These are phyloP conservation scores for Tarenaya hassleriana DNA, from an alignment of 345 rosid genomes.

Conservation along the genomic window DNA sequence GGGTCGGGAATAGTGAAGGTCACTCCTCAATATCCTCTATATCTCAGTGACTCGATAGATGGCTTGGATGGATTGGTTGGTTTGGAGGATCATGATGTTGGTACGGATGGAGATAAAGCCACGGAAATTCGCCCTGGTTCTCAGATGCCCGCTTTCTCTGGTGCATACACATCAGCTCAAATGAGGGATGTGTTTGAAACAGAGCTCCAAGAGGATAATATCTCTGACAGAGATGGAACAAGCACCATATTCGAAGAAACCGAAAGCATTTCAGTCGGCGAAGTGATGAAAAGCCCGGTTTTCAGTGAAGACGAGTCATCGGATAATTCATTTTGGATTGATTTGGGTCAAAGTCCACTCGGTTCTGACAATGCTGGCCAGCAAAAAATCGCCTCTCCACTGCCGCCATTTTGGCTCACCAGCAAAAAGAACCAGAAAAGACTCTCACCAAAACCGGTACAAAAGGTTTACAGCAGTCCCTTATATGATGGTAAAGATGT, in stretches of 20 bases:
- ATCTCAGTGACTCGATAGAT: slow-evolving; percentile 81
- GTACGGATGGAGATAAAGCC: slow-evolving; percentile 42
- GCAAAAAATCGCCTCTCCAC: slow-evolving; percentile 56
- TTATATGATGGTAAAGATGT: slow-evolving; percentile 58
- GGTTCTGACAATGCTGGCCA: slow-evolving; percentile 56
- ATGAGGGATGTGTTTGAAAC: slow-evolving; percentile 89
- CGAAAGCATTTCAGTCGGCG: slow-evolving; percentile 85
- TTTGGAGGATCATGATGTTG: slow-evolving; percentile 47
- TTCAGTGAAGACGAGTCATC: slow-evolving; percentile 97
- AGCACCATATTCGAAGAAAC: slow-evolving; percentile 91
- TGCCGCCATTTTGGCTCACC: slow-evolving; percentile 67
- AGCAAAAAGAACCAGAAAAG: slow-evolving; percentile 50
- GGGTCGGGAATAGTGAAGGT: slow-evolving; percentile 99
- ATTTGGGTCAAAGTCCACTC: slow-evolving; percentile 90
- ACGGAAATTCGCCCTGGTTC: slow-evolving; percentile 47
- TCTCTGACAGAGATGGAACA: slow-evolving; percentile 83
- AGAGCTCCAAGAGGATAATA: slow-evolving; percentile 71
- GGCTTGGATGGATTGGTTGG: slow-evolving; percentile 59
- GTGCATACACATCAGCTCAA: slow-evolving; percentile 78
- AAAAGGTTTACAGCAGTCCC: slow-evolving; percentile 64
- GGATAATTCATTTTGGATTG: slow-evolving; percentile 90
- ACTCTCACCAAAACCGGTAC: slow-evolving; percentile 52
- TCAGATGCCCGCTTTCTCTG: slow-evolving; percentile 94
- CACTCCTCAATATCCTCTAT: slow-evolving; percentile 82
- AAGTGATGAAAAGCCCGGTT: slow-evolving; percentile 89